phyloP scores from a whole-genome alignment of 441 rosid species.

The Manihot esculenta region DNA sequence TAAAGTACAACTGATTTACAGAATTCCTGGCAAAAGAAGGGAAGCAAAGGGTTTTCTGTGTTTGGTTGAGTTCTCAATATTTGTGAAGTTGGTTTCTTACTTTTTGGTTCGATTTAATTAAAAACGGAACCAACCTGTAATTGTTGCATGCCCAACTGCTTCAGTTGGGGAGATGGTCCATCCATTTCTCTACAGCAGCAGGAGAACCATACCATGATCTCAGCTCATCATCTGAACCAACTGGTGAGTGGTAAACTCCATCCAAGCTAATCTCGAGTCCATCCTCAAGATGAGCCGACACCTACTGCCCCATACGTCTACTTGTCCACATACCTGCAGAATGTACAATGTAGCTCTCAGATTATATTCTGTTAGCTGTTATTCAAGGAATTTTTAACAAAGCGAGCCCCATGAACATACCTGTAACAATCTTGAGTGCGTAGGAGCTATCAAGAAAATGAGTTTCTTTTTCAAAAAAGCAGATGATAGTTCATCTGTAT shows the following conservation, averaged over 20 bases:
- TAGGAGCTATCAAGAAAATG: too few relatives aligned
- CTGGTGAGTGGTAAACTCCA: slow-evolving; percentile 88
- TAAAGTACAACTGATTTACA: too few relatives aligned
- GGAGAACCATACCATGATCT: slow-evolving; percentile 97
- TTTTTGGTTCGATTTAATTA: too few relatives aligned
- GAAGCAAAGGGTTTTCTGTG: too few relatives aligned
- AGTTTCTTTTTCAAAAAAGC: too few relatives aligned
- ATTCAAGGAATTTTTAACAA: neutral
- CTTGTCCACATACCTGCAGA: slow-evolving; percentile 69
- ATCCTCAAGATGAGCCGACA: slow-evolving; percentile 76
- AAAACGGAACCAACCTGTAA: too few relatives aligned
- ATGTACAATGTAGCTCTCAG: neutral
- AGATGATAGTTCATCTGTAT: too few relatives aligned
- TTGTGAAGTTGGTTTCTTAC: too few relatives aligned
- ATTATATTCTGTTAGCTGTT: neutral
- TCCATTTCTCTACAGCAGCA: slow-evolving; percentile 61
- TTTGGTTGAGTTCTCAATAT: too few relatives aligned
- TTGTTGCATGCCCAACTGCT: neutral
- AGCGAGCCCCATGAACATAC: too few relatives aligned
- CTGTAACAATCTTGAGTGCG: too few relatives aligned
- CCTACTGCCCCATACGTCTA: slow-evolving; percentile 96
- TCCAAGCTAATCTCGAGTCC: slow-evolving; percentile 75
- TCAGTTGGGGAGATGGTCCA: slow-evolving; percentile 59
- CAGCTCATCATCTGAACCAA: slow-evolving; percentile 65
- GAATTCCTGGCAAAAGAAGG: too few relatives aligned